phyloP scores from a whole-genome alignment of 768 basidiomycete species.

The Jaapia argillacea region DNA sequence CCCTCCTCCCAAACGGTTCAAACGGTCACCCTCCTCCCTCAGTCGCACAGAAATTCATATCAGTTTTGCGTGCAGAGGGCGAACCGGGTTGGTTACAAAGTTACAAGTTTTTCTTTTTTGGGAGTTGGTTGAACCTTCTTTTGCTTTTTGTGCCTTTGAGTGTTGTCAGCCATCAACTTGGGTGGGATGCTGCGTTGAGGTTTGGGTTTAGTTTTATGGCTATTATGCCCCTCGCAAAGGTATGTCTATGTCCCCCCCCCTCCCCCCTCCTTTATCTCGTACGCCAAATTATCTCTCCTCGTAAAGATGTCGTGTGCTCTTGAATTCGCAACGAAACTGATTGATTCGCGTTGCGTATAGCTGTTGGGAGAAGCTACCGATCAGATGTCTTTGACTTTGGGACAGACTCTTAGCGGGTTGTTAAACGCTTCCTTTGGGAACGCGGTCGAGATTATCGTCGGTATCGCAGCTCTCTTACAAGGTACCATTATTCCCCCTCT shows the following conservation, averaged over 20 bases:
- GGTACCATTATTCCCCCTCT: constrained; percentile 26
- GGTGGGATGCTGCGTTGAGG: constrained; percentile 71
- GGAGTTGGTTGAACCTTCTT: constrained; percentile 64
- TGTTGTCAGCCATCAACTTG: constrained; percentile 46
- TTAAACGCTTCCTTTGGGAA: constrained; percentile 81
- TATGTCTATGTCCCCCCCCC: too few species aligned
- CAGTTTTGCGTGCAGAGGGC: constrained; percentile 44
- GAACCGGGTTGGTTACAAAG: constrained; percentile 55
- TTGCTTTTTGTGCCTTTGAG: constrained; percentile 76
- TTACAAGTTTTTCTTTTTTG: constrained; percentile 49
- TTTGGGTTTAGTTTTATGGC: constrained; percentile 73
- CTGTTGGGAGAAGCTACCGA: constrained; percentile 78
- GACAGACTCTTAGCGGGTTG: constrained; percentile 79
- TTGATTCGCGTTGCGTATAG: constrained; percentile 20
- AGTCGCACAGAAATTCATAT: constrained; percentile 23
- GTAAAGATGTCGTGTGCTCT: too few species aligned
- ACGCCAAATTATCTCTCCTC: too few species aligned
- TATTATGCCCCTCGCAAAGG: constrained; percentile 83
- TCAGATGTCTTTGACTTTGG: constrained; percentile 67
- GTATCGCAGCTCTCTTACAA: constrained; percentile 74
- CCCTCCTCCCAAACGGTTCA: constrained; percentile 35
- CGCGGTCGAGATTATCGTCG: constrained; percentile 85
- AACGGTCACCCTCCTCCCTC: constrained; percentile 18
- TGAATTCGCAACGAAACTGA: neutral
- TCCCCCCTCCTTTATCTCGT: too few species aligned